Conservation (phyloP, 495 filamentous ascomycete genomes). For the Ascobolus immersus region DNA sequence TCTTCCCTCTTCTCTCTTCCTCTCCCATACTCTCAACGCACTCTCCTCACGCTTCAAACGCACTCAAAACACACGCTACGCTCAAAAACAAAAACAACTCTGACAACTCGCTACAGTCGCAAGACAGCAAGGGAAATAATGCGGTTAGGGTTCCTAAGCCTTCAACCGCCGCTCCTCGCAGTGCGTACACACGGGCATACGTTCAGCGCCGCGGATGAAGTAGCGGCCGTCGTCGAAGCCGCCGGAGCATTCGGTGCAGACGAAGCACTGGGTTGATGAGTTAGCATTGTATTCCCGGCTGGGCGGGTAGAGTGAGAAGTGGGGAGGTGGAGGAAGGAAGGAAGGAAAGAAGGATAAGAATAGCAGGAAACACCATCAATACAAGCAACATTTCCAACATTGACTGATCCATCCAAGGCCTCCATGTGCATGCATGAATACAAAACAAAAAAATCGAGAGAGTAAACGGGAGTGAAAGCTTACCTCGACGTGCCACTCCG, state of each 20-base stretch:
- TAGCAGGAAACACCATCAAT: background rate
- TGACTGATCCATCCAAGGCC: background rate
- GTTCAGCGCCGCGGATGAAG: constrained; percentile 22
- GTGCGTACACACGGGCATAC: constrained; percentile 23
- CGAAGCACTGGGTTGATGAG: background rate
- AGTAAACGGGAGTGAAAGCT: background rate
- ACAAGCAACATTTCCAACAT: background rate
- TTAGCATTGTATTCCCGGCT: background rate
- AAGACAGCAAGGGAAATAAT: too few relatives aligned
- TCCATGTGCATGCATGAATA: background rate
- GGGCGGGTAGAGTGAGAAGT: background rate
- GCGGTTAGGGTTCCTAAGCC: too few relatives aligned
- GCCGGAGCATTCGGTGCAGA: constrained; percentile 20
- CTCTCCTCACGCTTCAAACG: too few relatives aligned
- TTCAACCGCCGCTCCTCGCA: constrained; percentile 27
- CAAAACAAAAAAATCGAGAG: background rate
- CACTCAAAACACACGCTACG: too few relatives aligned
- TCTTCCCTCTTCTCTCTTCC: too few relatives aligned
- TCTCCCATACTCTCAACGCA: too few relatives aligned
- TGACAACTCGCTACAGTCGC: too few relatives aligned
- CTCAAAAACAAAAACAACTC: too few relatives aligned
- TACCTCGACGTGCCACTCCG: constrained; percentile 67
- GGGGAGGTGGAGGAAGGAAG: background rate
- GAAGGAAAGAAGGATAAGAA: constrained; percentile 7
- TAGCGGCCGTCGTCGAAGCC: constrained; percentile 24